phyloP scores from a whole-genome alignment of 495 filamentous ascomycete species.

The Lasiosphaeriaceae sp. region DNA sequence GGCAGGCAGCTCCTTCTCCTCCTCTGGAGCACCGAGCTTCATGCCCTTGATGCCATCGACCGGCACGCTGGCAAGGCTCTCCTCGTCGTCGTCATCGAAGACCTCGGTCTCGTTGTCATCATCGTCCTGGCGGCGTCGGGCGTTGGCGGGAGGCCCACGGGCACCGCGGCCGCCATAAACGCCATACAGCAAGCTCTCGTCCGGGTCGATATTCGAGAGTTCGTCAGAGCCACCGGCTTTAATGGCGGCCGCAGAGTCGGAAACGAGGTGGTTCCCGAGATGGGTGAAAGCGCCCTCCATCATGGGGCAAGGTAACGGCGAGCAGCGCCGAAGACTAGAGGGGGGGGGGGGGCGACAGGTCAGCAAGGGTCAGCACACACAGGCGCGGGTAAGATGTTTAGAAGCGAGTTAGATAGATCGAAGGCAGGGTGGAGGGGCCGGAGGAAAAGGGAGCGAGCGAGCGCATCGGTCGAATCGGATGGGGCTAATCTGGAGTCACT shows the following conservation, averaged over 20 bases:
- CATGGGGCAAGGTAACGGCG: conserved; percentile 13
- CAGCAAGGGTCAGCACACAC: background rate
- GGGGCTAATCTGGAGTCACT: conserved; percentile 16
- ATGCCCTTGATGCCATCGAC: conserved; percentile 71
- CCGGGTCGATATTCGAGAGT: conserved; percentile 63
- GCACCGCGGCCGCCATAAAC: conserved; percentile 59
- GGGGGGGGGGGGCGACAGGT: background rate
- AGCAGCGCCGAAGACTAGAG: conserved; percentile 15
- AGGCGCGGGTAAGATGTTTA: too few species aligned
- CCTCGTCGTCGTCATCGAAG: conserved; percentile 85
- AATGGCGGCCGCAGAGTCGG: conserved; percentile 67
- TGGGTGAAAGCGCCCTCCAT: conserved; percentile 88
- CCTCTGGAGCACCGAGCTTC: conserved; percentile 59
- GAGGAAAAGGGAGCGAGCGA: conserved; percentile 1
- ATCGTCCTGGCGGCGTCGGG: conserved; percentile 63
- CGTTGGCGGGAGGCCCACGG: conserved; percentile 42
- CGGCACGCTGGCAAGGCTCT: conserved; percentile 84
- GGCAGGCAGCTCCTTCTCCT: conserved; percentile 87
- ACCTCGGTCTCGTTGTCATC: conserved; percentile 88
- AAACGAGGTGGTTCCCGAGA: conserved; percentile 76
- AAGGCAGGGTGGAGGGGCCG: background rate
- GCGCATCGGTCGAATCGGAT: background rate
- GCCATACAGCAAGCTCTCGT: conserved; percentile 69
- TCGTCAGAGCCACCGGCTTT: conserved; percentile 63
- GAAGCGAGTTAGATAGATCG: background rate